phyloP scores from a whole-genome alignment of 495 filamentous ascomycete genomes.

The Aspergillus saccharolyticus region DNA sequence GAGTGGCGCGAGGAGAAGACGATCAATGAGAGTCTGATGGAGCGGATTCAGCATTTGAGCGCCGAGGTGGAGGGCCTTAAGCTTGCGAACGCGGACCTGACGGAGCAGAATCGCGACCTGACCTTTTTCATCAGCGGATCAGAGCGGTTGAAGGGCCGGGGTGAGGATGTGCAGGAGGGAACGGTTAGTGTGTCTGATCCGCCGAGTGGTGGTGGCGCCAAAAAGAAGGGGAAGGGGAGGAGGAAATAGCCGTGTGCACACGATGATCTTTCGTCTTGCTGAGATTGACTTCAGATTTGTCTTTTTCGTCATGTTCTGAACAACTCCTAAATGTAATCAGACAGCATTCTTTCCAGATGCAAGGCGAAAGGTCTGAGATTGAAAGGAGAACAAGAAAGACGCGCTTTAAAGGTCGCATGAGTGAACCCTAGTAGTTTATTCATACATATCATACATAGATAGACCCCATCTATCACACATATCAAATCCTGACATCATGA shows the following conservation, averaged over 20 bases:
- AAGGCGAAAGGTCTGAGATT: too few relatives aligned
- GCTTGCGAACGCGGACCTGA: constrained; percentile 55
- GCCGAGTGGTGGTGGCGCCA: constrained; percentile 44
- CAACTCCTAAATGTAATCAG: too few relatives aligned
- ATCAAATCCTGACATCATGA: too few relatives aligned
- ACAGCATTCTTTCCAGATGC: too few relatives aligned
- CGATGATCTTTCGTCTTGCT: background rate
- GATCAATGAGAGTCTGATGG: constrained; percentile 72
- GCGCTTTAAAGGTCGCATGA: too few relatives aligned
- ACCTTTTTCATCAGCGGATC: constrained; percentile 81
- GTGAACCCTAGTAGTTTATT: too few relatives aligned
- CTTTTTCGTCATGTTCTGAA: too few relatives aligned
- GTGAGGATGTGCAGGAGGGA: constrained; percentile 56
- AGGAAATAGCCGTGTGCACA: constrained; percentile 14
- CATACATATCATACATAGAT: background rate
- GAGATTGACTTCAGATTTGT: too few relatives aligned
- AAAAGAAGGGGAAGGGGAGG: constrained; percentile 51
- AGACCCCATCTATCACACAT: background rate
- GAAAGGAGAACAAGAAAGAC: too few relatives aligned
- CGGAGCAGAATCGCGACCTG: constrained; percentile 86
- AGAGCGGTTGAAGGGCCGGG: constrained; percentile 69
- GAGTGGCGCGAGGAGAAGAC: constrained; percentile 84
- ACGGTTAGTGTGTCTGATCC: constrained; percentile 49
- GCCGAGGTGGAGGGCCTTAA: constrained; percentile 51
- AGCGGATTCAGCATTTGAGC: constrained; percentile 64